Evolutionary conservation across 1,284 basidiomycete species (phyloP), one percentile per base, ranked within the genome.

Genomic region (Paramarasmius palmivorus): DNA sequence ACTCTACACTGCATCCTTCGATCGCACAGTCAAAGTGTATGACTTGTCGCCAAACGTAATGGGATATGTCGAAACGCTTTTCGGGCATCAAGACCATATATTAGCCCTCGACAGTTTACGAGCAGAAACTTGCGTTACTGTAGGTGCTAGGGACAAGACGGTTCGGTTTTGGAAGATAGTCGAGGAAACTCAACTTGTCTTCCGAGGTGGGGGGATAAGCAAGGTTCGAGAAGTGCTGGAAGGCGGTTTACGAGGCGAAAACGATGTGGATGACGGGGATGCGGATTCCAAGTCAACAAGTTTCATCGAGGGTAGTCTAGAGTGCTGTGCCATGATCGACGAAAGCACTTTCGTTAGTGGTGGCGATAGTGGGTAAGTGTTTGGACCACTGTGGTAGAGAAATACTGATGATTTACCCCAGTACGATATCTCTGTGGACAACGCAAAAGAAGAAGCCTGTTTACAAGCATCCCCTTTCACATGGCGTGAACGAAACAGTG

Each of bases 371-470:
- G 96, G 97, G 92, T 94, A 68, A 35, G 70, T 66, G n/a, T 29
- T 50, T 19, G 40, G 20, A 26, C 42, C 45, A 0, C 22, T 55
- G 23, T 8, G 47, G 54, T n/a, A 15, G 17, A 34, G 4, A 46
- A 52, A 37, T 60, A 25, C 29, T 34, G 48, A 57, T 54, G 22
- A 25, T 41, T 45, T 10, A 40, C 14, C 41, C 39, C 61, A 96
- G 94, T 1, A 90, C 93, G 4, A 88, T 99, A 64, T 90, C 85
- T 58, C 78, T 99, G 5, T 99, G 96, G 95, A 83, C 82, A 35
- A 92, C 87, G n/a, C 83, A 85, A 57, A 97, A 95, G 78, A 98
- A 99, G 79, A 99, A 99, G 72, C 93, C 96, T 0, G 75, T 97
- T 47, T 98, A 90, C 69, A 92, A 86, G 0, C 80, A 88, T 46